Conservation (phyloP, 2,329 filamentous ascomycete species). For the Graphiopsis chlorocephala region DNA sequence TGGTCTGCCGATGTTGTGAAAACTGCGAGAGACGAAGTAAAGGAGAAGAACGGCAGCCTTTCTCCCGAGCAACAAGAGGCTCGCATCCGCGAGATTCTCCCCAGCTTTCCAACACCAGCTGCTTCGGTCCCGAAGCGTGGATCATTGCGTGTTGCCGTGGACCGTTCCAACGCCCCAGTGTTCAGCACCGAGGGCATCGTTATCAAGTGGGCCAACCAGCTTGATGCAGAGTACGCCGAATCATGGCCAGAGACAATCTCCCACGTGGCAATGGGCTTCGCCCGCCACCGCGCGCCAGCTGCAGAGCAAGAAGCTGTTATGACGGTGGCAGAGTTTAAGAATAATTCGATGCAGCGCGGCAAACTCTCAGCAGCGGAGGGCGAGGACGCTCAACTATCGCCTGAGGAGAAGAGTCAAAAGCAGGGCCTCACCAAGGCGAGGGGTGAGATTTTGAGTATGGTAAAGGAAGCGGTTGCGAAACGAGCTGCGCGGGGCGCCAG, state of each 20-base stretch:
- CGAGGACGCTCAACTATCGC: neutral
- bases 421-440: neutral
- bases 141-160: conserved; percentile 15
- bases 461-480: neutral
- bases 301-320: conserved; percentile 3
- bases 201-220: conserved; percentile 36
- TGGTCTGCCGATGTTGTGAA: conserved; percentile 22
- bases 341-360: neutral
- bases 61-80: neutral
- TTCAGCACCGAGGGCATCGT: conserved; percentile 30
- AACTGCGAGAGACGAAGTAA: conserved; percentile 4
- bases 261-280: conserved; percentile 32
- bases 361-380: neutral
- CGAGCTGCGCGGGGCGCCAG: neutral
- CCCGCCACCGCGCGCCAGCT: conserved; percentile 26
- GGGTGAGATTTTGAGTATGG: neutral
- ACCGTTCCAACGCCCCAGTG: conserved; percentile 18
- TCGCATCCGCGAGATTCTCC: conserved; percentile 17
- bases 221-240: conserved; percentile 39
- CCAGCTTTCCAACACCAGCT: conserved; percentile 21
- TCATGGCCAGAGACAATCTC: conserved; percentile 33
- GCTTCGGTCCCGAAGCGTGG: conserved; percentile 20
- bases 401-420: neutral
- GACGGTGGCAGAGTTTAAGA: neutral
- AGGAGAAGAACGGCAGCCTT: neutral